Conservation (phyloP, 2,329 filamentous ascomycete genomes). For the Monosporascus sp. region DNA sequence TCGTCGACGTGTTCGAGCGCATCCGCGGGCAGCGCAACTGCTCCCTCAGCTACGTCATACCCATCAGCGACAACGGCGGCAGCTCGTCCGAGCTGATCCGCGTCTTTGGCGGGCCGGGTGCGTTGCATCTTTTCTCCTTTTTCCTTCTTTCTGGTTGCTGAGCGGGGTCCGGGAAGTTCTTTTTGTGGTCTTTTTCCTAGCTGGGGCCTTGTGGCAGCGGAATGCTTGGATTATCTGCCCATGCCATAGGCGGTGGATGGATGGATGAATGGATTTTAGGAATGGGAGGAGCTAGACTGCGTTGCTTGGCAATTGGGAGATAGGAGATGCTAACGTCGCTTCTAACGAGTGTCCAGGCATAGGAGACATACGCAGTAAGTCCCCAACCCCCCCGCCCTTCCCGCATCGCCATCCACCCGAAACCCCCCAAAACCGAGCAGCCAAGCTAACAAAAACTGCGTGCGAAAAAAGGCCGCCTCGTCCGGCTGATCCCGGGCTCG, state of each 20-base stretch:
- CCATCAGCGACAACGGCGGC: conserved; percentile 93
- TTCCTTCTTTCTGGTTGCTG: neutral
- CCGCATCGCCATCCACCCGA: neutral
- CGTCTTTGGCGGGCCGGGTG: conserved; percentile 89
- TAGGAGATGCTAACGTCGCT: conserved; percentile 1
- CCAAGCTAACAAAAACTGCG: neutral
- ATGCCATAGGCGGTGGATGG: too few relatives aligned
- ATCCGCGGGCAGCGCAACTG: conserved; percentile 61
- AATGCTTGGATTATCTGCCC: too few relatives aligned
- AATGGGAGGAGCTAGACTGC: too few relatives aligned
- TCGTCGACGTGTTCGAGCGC: conserved; percentile 82
- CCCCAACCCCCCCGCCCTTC: neutral
- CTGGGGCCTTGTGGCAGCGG: neutral
- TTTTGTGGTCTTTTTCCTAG: too few relatives aligned
- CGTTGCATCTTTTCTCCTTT: conserved; percentile 8
- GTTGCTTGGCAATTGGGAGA: too few relatives aligned
- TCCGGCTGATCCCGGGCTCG: conserved; percentile 77
- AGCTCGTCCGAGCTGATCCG: conserved; percentile 90
- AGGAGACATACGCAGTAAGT: conserved; percentile 28
- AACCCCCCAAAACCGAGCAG: neutral
- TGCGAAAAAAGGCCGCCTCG: conserved; percentile 62
- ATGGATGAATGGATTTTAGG: too few relatives aligned
- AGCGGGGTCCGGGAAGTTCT: too few relatives aligned
- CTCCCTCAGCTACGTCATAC: conserved; percentile 78
- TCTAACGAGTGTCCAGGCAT: conserved; percentile 23